Base-by-base conservation (phyloP, 176 grass and related monocot species). In the Themeda triandra region DNA sequence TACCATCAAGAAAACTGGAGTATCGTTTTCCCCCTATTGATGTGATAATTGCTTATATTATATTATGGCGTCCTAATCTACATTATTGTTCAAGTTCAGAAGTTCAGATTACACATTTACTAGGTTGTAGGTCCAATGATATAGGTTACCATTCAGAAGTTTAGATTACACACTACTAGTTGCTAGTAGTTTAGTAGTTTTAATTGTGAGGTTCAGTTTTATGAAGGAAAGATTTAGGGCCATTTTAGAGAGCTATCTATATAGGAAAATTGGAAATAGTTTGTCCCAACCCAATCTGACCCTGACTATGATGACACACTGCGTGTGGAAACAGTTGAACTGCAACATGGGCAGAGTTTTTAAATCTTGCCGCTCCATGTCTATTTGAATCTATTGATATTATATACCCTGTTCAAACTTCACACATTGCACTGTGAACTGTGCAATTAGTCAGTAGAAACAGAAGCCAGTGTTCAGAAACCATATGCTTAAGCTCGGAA, bases 331-430 rank as follows among this genome's bases (percentile, higher is more conserved):
- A 10, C 15, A 45, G 35, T 66, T 45, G 56, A 80, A 88, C 42
- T 42, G 10, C 58, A 51, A 79, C 56, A 3, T 21, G 68, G 59
- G 15, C 45, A 85, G 66, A 84, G 69, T 74, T 56, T 74, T 21
- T 48, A 7, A 66, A 51, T 81, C 33, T 13, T 66, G 42, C 67
- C 33, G 6, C 28, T 80, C 6, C 37, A 33, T 70, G 62, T 70
- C 31, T 19, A n/a, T 69, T 82, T 33, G 42, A 23, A 49, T 49
- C 46, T 49, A 18, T 18, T 49, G 46, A 49, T 49, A 49, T 49
- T 18, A 18, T 18, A 49, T 49, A 49, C 6, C 15, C 4, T 49
- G 46, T 49, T 49, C 46, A 49, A 15, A 18, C 46, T 18, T 18
- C 46, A 18, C 46, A 49, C 15, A 49, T 49, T 49, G 45, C 46